Percentiles rank a stretch among this genome's conserved stretches.
Conservation (phyloP, 2,329 filamentous ascomycete genomes). For the Penicillium paneum region DNA sequence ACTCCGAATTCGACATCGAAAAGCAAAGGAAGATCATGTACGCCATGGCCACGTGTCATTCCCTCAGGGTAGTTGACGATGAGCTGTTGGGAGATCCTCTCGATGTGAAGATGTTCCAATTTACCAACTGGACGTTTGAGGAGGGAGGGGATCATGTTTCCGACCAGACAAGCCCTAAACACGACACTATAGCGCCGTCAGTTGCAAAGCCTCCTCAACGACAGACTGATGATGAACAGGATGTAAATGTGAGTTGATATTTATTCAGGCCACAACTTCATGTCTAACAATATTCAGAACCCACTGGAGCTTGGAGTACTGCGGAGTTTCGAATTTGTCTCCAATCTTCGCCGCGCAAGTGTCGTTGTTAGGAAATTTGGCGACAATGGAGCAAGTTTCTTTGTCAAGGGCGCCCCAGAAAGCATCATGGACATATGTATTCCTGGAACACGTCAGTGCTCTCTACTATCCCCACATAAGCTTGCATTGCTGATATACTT, state of each 20-base stretch:
- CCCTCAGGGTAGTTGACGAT: conserved; percentile 77
- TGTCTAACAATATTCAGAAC: conserved; percentile 16
- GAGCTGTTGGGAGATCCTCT: conserved; percentile 91
- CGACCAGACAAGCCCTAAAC: conserved; percentile 66
- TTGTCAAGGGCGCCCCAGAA: conserved; percentile 94
- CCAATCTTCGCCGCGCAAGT: conserved; percentile 85
- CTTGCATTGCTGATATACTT: background rate
- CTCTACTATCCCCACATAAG: background rate
- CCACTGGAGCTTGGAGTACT: conserved; percentile 84
- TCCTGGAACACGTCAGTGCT: conserved; percentile 67
- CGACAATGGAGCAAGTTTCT: conserved; percentile 77
- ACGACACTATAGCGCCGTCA: conserved; percentile 72
- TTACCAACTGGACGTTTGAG: conserved; percentile 87
- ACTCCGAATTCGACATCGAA: conserved; percentile 59
- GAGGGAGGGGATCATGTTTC: conserved; percentile 69
- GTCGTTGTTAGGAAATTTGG: conserved; percentile 89
- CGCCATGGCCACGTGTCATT: conserved; percentile 97
- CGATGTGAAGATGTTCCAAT: conserved; percentile 98
- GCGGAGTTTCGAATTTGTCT: conserved; percentile 91
- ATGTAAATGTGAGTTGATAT: conserved; percentile 18
- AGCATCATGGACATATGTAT: conserved; percentile 92
- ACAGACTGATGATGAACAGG: conserved; percentile 33
- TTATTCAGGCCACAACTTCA: background rate
- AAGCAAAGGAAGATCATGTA: conserved; percentile 72
- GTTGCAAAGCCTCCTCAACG: conserved; percentile 71